Evolutionary conservation across 768 basidiomycete species (phyloP), one percentile per base, ranked within the genome.

Genomic region (Agaricus sinodeliciosus): DNA sequence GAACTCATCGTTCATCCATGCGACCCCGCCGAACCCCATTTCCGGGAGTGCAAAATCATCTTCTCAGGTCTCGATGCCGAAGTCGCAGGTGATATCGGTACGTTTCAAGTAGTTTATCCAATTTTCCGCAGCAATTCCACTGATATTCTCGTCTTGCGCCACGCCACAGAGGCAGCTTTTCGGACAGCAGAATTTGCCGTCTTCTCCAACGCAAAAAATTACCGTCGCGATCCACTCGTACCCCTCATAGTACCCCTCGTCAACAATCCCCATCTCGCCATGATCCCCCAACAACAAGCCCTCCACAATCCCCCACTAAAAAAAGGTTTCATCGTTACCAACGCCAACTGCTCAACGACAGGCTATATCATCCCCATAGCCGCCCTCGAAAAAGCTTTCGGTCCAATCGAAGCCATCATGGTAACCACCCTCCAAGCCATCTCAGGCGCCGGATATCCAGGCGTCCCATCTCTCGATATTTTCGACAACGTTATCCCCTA

Each of bases 391-490:
- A 81, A 78, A 57, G 77, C 87, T 0, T 99, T 98, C 57, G 96
- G 96, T 4, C 94, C 94, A n/a, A 76, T 99, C 64, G 90, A 97
- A 60, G 79, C 83, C 1, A 83, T 91, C 62, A 73, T 97, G 63
- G 87, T 94, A 65, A 96, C 93, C 5, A 99, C 96, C 4, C 84
- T 98, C 78, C 96, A 99, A 68, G 96, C 96, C 56, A 94, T 98
- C 69, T 94, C 91, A 0, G 96, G 96, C 35, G 94, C 81, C 0
- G 96, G 96, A n/a, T 99, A 98, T 72, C 96, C 96, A 1, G 96
- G 95, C 48, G 84, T 98, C 0, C 69, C 92, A 11, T 77, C 79
- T 40, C 76, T 99, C 52, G 96, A 98, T 69, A 90, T 97, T 66
- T 61, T 96, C 58, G 96, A 98, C 72, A 98, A 98, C 72, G 77